Evolutionary conservation across 2,329 filamentous ascomycete species (phyloP).

Genomic region (Tricladium varicosporioides): DNA sequence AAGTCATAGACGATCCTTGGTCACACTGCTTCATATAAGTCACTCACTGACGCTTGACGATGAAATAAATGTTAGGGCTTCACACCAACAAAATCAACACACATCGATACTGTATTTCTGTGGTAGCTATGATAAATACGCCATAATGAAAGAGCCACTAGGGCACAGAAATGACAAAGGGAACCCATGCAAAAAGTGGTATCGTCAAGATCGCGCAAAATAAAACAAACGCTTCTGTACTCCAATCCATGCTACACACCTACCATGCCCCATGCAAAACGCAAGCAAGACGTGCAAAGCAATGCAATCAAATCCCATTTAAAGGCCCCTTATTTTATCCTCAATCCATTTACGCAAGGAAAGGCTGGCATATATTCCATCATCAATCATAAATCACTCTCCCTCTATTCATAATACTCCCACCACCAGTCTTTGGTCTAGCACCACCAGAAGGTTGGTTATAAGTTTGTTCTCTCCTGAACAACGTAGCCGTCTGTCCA

Average conservation of each 20-base stretch:
- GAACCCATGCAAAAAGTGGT: neutral
- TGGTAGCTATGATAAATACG: no score
- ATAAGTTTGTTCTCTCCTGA: slow-evolving; percentile 22
- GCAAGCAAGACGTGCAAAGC: neutral
- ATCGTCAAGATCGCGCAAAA: neutral
- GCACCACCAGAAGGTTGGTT: slow-evolving; percentile 2
- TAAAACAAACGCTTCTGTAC: neutral
- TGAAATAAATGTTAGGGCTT: no score
- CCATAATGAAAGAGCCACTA: no score
- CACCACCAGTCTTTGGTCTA: slow-evolving; percentile 6
- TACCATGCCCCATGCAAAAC: neutral
- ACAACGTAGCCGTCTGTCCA: slow-evolving; percentile 23
- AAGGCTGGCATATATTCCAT: neutral
- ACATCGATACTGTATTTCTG: no score
- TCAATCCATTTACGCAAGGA: no score
- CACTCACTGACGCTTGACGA: no score
- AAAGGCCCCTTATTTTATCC: neutral
- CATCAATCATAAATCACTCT: neutral
- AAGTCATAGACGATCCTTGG: no score
- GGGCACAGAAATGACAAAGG: no score
- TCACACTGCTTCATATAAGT: no score
- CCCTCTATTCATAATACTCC: neutral
- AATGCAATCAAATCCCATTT: neutral
- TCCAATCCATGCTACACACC: neutral
- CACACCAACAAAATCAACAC: no score